Conservation (phyloP, 306 rosid species). For the Fragaria ananassa region DNA sequence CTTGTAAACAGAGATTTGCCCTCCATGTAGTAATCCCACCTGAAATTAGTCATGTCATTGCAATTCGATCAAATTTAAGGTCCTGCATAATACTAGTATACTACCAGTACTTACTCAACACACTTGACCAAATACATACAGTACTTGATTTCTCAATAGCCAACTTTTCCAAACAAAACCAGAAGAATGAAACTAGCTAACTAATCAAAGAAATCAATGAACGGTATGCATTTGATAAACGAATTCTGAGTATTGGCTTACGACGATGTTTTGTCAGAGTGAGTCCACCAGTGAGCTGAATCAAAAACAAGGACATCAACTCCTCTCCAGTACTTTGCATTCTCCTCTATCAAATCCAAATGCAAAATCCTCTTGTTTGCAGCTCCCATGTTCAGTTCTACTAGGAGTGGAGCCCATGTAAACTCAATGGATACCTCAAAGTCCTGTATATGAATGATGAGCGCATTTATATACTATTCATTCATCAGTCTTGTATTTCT, state of each 20-base stretch:
- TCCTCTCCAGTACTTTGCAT: conserved; percentile 90
- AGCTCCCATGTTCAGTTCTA: conserved; percentile 65
- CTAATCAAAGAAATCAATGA: background rate
- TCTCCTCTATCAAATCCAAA: conserved; percentile 89
- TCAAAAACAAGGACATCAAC: conserved; percentile 85
- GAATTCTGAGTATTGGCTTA: conserved; percentile 41
- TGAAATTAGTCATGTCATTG: conserved; percentile 25
- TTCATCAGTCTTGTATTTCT: background rate
- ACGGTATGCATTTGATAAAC: background rate
- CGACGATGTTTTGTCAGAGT: conserved; percentile 72
- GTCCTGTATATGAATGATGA: conserved; percentile 45
- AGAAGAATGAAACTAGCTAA: background rate
- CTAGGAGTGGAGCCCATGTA: conserved; percentile 88
- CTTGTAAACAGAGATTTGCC: conserved; percentile 45
- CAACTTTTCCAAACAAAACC: background rate
- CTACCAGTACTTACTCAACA: too few relatives aligned
- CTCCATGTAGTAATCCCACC: conserved; percentile 97
- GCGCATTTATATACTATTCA: background rate
- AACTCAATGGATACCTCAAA: conserved; percentile 86
- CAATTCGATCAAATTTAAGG: background rate
- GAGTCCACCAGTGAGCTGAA: conserved; percentile 99
- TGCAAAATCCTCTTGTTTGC: conserved; percentile 66
- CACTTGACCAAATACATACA: background rate
- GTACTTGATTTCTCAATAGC: background rate
- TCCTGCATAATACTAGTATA: background rate